Base-by-base conservation (phyloP, 306 rosid genomes). In the Quercus robur region DNA sequence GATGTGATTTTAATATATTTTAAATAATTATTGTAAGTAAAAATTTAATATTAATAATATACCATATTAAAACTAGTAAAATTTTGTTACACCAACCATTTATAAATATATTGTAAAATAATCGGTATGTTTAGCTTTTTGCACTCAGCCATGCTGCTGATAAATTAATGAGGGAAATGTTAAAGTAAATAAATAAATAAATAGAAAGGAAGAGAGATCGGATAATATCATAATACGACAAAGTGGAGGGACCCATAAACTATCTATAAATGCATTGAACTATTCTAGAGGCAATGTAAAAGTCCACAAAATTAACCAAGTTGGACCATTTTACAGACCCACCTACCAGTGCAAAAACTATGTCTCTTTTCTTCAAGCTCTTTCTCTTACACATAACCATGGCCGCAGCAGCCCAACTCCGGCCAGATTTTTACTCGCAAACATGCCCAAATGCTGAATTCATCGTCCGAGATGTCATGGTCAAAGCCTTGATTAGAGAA, bases 381-480 rank as follows among this genome's bases (percentile, higher is more conserved):
- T 73, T 89, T 20, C 79, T 90, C 52, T 5, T 84, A 1, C 77
- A 55, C 76, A 62, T 78, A 44, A 70, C 77, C 54, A 23, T 69
- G 20, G 83, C 75, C 56, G 13, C 82, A 18, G 70, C 86, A 2
- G 78, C 81, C 1, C 67, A 77, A 30, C 97, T 94, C 85, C 91
- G 82, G 44, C 85, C 91, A 0, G 91, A 77, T 38, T 38, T 38
- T 38, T 94, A 94, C 89, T 44, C 74, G 26, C 4, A 61, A 5
- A 81, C 89, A 2, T 95, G 99, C 71, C 94, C 97, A 3, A 14
- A 80, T 2, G 97, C 96, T 0, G 94, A 95, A 76, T 17, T 11
- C 10, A 30, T 91, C 51, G 94, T 89, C 74, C 83, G 93, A 52
- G 75, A 82, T 12, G 92, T 87, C 73, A 93, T 95, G 97, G 81